A percentile compares a stretch with the other conserved stretches of the same genome.
phyloP scores from a whole-genome alignment of 106 monocot genomes.

The Posidonia australis region DNA sequence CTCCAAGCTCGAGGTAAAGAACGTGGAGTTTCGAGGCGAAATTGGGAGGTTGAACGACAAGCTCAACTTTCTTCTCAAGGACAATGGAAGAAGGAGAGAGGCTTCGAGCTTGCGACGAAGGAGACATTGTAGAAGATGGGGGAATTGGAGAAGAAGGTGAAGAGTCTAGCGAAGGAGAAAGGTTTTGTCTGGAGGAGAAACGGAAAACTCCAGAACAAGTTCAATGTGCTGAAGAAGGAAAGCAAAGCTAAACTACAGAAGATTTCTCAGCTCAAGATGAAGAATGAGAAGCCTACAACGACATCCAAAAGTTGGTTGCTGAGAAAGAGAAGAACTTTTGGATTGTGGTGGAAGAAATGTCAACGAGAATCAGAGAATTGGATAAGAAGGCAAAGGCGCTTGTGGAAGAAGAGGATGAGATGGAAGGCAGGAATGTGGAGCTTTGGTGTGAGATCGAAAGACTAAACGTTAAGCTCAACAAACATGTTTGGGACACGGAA shows the following conservation, averaged over 20 bases:
- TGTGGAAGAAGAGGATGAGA: no score
- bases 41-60: neutral
- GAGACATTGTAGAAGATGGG: neutral
- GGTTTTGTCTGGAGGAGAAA: neutral
- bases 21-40: neutral
- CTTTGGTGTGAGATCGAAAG: neutral
- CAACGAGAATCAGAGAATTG: neutral
- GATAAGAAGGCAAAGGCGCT: neutral
- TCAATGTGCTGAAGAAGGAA: neutral
- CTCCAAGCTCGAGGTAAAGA: slow-evolving; percentile 1
- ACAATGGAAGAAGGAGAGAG: no score
- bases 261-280: no score
- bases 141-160: neutral
- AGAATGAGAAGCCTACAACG: no score
- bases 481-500: neutral
- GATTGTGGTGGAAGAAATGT: no score
- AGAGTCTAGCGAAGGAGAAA: no score
- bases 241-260: neutral
- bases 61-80: neutral
- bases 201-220: no score
- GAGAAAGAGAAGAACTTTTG: no score
- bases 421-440: no score
- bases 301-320: no score
- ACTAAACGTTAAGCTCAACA: neutral
- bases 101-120: no score